A percentile compares a stretch with the other conserved stretches of the same genome.
These are phyloP conservation scores for Asterella californica DNA, from an alignment of 225 moss, liverwort and hornwort genomes.

Conservation along the genomic window DNA sequence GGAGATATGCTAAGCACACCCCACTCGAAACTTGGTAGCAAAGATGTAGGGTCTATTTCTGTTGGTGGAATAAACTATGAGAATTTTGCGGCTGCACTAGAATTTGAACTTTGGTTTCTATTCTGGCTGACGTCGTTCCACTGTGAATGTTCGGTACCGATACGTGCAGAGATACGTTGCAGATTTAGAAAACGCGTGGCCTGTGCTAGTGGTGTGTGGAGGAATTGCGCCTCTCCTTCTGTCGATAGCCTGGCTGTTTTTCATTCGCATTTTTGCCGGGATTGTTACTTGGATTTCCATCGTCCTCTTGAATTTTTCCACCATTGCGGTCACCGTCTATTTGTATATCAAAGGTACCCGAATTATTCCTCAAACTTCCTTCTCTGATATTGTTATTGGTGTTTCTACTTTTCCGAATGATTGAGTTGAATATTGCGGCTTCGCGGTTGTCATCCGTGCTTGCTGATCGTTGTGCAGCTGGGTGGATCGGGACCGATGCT, in stretches of 20 bases:
- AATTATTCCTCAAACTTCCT: not conserved
- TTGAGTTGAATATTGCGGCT: not conserved
- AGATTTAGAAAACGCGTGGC: constrained; percentile 88
- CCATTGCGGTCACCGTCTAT: constrained; percentile 66
- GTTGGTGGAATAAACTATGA: not conserved
- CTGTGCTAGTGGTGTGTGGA: constrained; percentile 85
- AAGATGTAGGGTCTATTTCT: not conserved
- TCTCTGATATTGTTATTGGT: not conserved
- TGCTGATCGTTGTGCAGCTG: constrained; percentile 48
- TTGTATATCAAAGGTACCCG: constrained; percentile 80
- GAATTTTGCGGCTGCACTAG: not conserved
- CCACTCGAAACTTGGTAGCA: not conserved
- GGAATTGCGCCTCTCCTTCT: constrained; percentile 73
- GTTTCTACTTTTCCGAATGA: not conserved
- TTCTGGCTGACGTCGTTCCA: no score
- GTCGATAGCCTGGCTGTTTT: constrained; percentile 59
- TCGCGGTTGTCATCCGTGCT: not conserved
- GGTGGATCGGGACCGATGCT: constrained; percentile 88
- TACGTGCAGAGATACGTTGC: constrained; percentile 80
- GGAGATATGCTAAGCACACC: not conserved
- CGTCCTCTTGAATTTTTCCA: constrained; percentile 59
- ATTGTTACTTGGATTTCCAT: constrained; percentile 74
- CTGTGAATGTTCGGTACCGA: not conserved
- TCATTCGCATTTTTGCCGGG: constrained; percentile 81
- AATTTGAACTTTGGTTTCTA: not conserved